These are phyloP conservation scores for Phlebiopsis gigantea DNA, from an alignment of 768 basidiomycete genomes.

Conservation along the genomic window DNA sequence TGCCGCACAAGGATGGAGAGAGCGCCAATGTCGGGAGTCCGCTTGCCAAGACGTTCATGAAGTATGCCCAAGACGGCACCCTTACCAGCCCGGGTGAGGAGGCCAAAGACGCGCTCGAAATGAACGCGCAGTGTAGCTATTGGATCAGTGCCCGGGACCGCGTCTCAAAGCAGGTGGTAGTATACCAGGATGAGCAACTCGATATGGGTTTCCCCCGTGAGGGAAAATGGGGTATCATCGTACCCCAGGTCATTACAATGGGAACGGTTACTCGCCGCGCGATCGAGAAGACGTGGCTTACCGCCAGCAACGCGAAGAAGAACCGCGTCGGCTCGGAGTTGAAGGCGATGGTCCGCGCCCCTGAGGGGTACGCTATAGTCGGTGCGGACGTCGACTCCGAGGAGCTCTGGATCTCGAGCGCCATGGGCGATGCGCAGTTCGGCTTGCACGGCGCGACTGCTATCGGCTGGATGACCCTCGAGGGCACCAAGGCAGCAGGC, in stretches of 20 bases:
- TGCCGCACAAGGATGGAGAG: slow-evolving; percentile 96
- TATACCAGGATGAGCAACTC: slow-evolving; percentile 59
- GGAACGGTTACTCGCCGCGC: slow-evolving; percentile 97
- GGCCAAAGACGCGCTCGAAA: slow-evolving; percentile 79
- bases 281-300: slow-evolving; percentile 97
- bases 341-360: slow-evolving; percentile 96
- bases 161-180: slow-evolving; percentile 87
- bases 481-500: slow-evolving; percentile 90
- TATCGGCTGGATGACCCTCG: slow-evolving; percentile 99
- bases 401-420: slow-evolving; percentile 97
- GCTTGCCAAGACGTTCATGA: slow-evolving; percentile 83
- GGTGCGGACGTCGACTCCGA: slow-evolving; percentile 99
- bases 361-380: slow-evolving; percentile 88
- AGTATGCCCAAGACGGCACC: slow-evolving; percentile 82
- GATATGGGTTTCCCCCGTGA: slow-evolving; percentile 46
- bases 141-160: slow-evolving; percentile 96
- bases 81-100: slow-evolving; percentile 77
- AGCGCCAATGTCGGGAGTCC: slow-evolving; percentile 93
- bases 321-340: slow-evolving; percentile 98
- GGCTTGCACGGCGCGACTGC: slow-evolving; percentile 95
- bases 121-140: slow-evolving; percentile 94
- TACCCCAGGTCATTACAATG: slow-evolving; percentile 97
- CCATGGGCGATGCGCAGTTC: slow-evolving; percentile 98
- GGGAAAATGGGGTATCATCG: slow-evolving; percentile 81
- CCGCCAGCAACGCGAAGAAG: slow-evolving; percentile 96